Evolutionary conservation across 495 filamentous ascomycete species (phyloP).

Genomic region (Symbiotaphrina buchneri): DNA sequence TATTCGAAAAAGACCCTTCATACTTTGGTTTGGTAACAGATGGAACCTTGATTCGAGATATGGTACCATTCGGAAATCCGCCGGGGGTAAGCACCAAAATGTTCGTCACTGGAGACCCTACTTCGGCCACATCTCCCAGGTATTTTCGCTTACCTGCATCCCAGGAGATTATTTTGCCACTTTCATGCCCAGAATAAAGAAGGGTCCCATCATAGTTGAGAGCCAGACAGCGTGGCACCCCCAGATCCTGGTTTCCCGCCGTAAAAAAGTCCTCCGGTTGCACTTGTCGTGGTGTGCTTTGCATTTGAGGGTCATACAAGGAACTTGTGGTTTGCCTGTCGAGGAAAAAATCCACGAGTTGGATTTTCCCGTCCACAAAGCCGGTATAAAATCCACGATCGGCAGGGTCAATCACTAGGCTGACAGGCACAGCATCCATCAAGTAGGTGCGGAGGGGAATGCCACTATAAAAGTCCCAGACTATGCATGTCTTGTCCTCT

Average conservation of each 20-base stretch:
- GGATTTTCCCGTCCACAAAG: constrained; percentile 64
- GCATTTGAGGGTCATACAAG: constrained; percentile 7
- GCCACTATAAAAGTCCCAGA: constrained; percentile 77
- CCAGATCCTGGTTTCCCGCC: constrained; percentile 25
- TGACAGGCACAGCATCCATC: constrained; percentile 45
- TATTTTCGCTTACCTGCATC: constrained; percentile 45
- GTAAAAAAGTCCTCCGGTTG: constrained; percentile 7
- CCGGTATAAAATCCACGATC: constrained; percentile 65
- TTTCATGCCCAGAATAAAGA: constrained; percentile 59
- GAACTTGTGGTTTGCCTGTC: constrained; percentile 2
- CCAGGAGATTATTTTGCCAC: constrained; percentile 61
- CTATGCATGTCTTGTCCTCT: constrained; percentile 58
- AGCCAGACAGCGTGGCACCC: constrained; percentile 34
- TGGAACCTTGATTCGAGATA: constrained; percentile 30
- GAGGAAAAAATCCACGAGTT: constrained; percentile 49
- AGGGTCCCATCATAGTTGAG: constrained; percentile 66
- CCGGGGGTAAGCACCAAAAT: constrained; percentile 39
- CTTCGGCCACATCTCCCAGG: constrained; percentile 34
- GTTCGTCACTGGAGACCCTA: constrained; percentile 62
- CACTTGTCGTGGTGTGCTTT: constrained; percentile 7
- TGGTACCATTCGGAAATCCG: constrained; percentile 24
- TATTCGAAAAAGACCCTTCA: constrained; percentile 19
- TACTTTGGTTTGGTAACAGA: constrained; percentile 51
- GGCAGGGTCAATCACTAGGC: constrained; percentile 57
- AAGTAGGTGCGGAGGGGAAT: constrained; percentile 55